Evolutionary conservation across 2,329 filamentous ascomycete species (phyloP), one percentile per base, ranked within the genome.

Genomic region (Fusarium albidum): DNA sequence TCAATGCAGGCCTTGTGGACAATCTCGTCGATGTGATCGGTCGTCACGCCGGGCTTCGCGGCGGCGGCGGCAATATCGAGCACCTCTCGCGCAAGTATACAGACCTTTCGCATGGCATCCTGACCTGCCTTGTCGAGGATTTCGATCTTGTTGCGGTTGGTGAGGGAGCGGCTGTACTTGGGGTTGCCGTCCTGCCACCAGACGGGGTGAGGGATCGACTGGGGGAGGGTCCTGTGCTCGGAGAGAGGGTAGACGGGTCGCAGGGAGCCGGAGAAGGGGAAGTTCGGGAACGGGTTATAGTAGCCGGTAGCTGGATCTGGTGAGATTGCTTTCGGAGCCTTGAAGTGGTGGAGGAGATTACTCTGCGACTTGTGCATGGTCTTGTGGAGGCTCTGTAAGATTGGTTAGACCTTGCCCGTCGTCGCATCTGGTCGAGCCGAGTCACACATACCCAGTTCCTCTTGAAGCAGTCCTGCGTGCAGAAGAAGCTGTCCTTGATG

Each of bases 401-500:
- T 31, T 29, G 49, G 7, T 65, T 40, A 64, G 49, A 17, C 45
- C 14, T 11, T 10, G 28, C 38, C 64, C 67, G 21, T 21, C 54
- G 66, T 63, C 32, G 18, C 26, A 26, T 38, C 21, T 21, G 27
- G 15, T 13, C 26, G 43, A 7, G 35, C 35, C 21, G 29, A 29
- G 33, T 35, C 65, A 66, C 65, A 66, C 85, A 67, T 86, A 98
- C 95, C 95, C 95, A 99, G 80, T 92, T 99, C 75, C 87, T 89
- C 82, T 97, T 98, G 79, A 99, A 99, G 81, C 95, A 99, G 67
- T 98, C 95, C 75, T 99, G 95, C 25, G 92, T 92, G 80, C 95
- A 99, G 79, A 98, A 99, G 77, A 87, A 97, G 78, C 92, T 96
- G 69, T 95, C 91, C 71, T 93, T 87, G 67, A 87, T 88, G 47